Conservation (phyloP, 1,284 basidiomycete genomes). For the Moesziomyces antarcticus region DNA sequence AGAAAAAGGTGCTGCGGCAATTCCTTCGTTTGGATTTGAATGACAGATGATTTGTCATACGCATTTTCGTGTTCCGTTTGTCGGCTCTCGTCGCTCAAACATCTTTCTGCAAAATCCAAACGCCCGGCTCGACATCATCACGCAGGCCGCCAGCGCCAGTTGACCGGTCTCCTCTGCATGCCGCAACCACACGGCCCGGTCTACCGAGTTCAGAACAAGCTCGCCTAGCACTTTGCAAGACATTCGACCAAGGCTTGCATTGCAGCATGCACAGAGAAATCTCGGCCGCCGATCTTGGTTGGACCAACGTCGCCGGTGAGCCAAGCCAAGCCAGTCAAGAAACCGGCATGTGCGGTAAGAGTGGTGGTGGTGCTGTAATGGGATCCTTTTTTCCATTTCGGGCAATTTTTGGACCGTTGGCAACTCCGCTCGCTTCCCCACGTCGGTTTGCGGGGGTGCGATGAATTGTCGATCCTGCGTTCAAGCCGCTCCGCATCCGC, state of each 20-base stretch:
- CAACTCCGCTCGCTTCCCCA: background rate
- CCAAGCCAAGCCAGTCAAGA: background rate
- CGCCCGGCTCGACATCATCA: slow-evolving; percentile 8
- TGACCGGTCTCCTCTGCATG: slow-evolving; percentile 21
- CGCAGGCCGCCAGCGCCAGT: slow-evolving; percentile 6
- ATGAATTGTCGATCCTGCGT: background rate
- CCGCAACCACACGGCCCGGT: background rate
- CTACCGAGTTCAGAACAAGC: background rate
- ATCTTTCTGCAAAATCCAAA: background rate
- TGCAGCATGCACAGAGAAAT: no score
- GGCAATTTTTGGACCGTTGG: slow-evolving; percentile 1
- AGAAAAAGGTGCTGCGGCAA: slow-evolving; percentile 42
- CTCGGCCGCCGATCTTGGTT: no score
- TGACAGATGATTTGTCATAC: slow-evolving; percentile 16
- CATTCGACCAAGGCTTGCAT: background rate
- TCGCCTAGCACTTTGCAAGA: background rate
- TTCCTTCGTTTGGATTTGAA: slow-evolving; percentile 6
- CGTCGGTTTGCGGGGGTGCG: background rate
- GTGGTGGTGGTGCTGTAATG: no score
- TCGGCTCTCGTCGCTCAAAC: slow-evolving; percentile 1
- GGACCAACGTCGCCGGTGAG: background rate
- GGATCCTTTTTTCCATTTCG: slow-evolving; percentile 4
- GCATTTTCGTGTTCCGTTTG: background rate
- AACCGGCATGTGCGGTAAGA: background rate
- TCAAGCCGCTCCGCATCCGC: background rate